Evolutionary conservation across 2,329 filamentous ascomycete species (phyloP), one percentile per base, ranked within the genome.

Genomic region (Trichoderma atrobrunneum): DNA sequence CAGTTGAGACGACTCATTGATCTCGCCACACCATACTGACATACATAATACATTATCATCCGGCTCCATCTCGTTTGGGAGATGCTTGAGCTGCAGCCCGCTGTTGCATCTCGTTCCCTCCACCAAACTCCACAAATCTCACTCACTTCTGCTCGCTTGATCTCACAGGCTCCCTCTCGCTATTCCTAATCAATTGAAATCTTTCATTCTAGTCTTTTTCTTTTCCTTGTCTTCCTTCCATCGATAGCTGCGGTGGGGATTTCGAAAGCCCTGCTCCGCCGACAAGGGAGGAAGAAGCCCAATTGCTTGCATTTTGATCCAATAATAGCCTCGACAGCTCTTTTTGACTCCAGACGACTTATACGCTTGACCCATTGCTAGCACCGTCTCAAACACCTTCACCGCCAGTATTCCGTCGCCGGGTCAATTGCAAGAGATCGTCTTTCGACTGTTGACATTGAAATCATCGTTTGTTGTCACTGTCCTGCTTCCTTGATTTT

Each of bases 401-500:
- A 51, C 43, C 43, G 43, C 43, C 43, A 51, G 43, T 51, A 7
- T 51, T 51, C 43, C 43, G 43, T 51, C 43, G 43, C 43, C 43
- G 43, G 71, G 71, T 59, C 71, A 65, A 72, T 65, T 60, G 32
- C 51, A 36, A 59, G n/a, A 63, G 39, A 48, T 61, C 56, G 36
- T 26, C 66, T 61, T 36, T 54, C 8, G 30, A 28, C 28, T 32
- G 61, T 51, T 43, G 48, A 64, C 30, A 24, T 32, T 36, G 51
- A 24, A 68, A 26, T 39, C 21, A 6, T 59, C 43, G 28, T 28
- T 32, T 51, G 63, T 71, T 71, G 30, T 54, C 30, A 71, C 60
- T 36, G 24, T 39, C 3, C 24, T 69, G 5, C 21, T 61, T 60
- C 56, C 66, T 69, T 69, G 66, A n/a, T 56, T 66, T 14, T 39